Percentiles rank a stretch among this genome's conserved stretches.
phyloP scores from a whole-genome alignment of 2,329 filamentous ascomycete species.

The Pseudovirgaria hyperparasitica region DNA sequence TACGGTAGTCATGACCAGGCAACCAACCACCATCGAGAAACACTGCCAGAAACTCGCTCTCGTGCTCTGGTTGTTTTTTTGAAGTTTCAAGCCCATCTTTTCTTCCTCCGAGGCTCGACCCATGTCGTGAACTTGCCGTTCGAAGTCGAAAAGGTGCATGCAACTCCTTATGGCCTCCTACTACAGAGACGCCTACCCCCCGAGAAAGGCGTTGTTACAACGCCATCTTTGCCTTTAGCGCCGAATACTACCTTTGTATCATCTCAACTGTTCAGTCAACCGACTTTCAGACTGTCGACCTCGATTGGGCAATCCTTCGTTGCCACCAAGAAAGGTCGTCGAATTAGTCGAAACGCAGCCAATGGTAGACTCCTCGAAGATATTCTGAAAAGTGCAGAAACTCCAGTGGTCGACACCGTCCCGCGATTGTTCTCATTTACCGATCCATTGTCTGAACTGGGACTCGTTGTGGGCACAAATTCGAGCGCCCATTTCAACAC shows the following conservation, averaged over 20 bases:
- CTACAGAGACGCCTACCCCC: slow-evolving; percentile 65
- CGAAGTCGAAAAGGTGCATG: slow-evolving; percentile 77
- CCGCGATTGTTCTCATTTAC: slow-evolving; percentile 72
- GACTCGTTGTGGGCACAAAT: slow-evolving; percentile 51
- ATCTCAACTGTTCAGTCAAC: slow-evolving; percentile 24
- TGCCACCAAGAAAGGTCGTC: slow-evolving; percentile 11
- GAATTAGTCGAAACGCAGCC: too few species aligned
- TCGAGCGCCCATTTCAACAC: slow-evolving; percentile 5
- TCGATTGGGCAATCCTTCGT: slow-evolving; percentile 14
- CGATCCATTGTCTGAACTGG: slow-evolving; percentile 75
- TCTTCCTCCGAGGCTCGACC: slow-evolving; percentile 75
- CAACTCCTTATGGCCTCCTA: slow-evolving; percentile 70
- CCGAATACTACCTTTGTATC: slow-evolving; percentile 76
- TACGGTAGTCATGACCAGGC: slow-evolving; percentile 2
- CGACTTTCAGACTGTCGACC: slow-evolving; percentile 13
- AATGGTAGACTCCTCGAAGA: slow-evolving; percentile 18
- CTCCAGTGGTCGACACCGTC: slow-evolving; percentile 37
- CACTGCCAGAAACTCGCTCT: slow-evolving; percentile 15
- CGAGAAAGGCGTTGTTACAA: slow-evolving; percentile 25
- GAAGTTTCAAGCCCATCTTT: slow-evolving; percentile 84
- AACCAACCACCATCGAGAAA: slow-evolving; percentile 8
- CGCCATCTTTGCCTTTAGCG: slow-evolving; percentile 36
- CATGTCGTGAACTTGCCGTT: slow-evolving; percentile 91
- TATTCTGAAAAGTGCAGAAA: slow-evolving; percentile 13
- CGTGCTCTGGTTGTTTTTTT: slow-evolving; percentile 77